Conservation (phyloP, 202 grass and related monocot species). For the Musa balbisiana region DNA sequence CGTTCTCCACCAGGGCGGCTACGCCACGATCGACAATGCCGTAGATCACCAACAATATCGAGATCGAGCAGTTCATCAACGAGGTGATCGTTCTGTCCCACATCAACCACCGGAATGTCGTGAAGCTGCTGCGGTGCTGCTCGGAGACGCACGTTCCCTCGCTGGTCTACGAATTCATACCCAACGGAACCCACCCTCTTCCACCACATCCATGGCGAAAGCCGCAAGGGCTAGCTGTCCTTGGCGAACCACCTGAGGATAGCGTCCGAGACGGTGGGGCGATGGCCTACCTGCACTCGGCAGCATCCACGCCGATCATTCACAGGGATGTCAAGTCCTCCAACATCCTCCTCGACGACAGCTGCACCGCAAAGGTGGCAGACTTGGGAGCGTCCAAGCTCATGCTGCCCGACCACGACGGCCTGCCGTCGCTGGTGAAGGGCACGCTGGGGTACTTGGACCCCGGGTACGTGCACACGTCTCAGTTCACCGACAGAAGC, state of each 20-base stretch:
- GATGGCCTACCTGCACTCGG: neutral
- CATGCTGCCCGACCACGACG: neutral
- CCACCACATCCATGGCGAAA: neutral
- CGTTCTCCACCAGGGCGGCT: too few relatives aligned
- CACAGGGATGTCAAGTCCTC: neutral
- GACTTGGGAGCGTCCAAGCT: neutral
- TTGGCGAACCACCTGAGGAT: neutral
- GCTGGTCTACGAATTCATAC: neutral
- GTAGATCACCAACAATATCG: too few relatives aligned
- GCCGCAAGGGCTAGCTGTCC: neutral
- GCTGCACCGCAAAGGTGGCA: too few relatives aligned
- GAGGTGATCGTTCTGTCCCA: too few relatives aligned
- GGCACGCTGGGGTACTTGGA: slow-evolving; percentile 5
- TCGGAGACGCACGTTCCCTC: neutral
- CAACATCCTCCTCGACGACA: too few relatives aligned
- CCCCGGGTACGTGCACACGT: neutral
- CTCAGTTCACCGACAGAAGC: neutral
- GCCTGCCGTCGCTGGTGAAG: neutral
- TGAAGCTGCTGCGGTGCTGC: neutral
- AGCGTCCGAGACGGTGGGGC: neutral
- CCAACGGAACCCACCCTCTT: neutral
- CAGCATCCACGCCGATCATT: too few relatives aligned
- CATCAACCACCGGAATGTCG: neutral
- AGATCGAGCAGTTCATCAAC: too few relatives aligned
- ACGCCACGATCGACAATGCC: too few relatives aligned